A percentile compares a stretch with the other conserved stretches of the same genome.
Evolutionary conservation across 495 filamentous ascomycete genomes (phyloP).

Genomic region (Xylaria castorea): DNA sequence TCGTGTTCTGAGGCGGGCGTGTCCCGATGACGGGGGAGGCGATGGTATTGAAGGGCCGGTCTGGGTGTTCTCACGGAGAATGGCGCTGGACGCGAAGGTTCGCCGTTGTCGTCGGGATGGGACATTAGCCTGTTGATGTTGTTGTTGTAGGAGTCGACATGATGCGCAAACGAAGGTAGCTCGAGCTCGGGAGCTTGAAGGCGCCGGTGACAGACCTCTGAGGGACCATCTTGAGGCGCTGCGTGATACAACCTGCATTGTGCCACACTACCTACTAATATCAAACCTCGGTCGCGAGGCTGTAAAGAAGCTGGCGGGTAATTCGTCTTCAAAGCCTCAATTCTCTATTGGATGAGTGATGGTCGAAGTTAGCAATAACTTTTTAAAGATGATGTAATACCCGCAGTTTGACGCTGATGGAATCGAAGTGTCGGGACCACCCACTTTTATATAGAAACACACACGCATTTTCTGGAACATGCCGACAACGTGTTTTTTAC

Average conservation of each 20-base stretch:
- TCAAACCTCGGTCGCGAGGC: neutral
- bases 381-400: neutral
- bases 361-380: neutral
- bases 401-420: neutral
- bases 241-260: constrained; percentile 24
- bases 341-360: constrained; percentile 4
- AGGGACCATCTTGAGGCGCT: constrained; percentile 22
- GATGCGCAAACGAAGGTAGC: constrained; percentile 36
- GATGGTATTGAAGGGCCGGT: constrained; percentile 15
- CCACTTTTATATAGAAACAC: too few relatives aligned
- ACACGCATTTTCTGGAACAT: too few relatives aligned
- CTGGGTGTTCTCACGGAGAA: constrained; percentile 13
- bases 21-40: constrained; percentile 51
- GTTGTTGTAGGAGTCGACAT: constrained; percentile 31
- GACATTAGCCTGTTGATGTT: constrained; percentile 13
- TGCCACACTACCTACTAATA: neutral
- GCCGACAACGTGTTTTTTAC: too few relatives aligned
- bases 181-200: constrained; percentile 11
- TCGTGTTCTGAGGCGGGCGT: constrained; percentile 68
- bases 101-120: constrained; percentile 25
- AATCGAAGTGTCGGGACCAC: too few relatives aligned
- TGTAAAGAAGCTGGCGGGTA: neutral
- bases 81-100: constrained; percentile 29
- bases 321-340: constrained; percentile 5
- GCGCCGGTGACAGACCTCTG: constrained; percentile 2